Evolutionary conservation across 2,329 filamentous ascomycete species (phyloP).

Genomic region (Calonectria crousiana): DNA sequence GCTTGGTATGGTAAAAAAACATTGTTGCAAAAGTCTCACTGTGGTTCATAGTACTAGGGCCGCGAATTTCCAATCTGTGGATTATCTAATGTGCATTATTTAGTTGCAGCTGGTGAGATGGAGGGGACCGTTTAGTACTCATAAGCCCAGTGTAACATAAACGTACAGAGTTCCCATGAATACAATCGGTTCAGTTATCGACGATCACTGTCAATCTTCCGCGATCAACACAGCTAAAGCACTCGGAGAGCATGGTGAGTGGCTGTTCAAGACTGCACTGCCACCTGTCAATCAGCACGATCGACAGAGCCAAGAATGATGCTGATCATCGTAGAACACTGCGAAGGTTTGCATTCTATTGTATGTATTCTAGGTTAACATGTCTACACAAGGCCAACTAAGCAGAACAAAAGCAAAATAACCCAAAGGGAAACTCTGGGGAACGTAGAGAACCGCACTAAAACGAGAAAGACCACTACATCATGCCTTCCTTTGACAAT

Average conservation of each 20-base stretch:
- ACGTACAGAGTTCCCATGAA: background rate
- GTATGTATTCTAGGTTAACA: background rate
- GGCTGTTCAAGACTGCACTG: background rate
- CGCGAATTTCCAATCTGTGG: background rate
- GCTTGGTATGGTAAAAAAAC: background rate
- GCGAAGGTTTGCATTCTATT: background rate
- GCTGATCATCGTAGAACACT: background rate
- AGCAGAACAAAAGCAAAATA: background rate
- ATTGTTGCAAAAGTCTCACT: background rate
- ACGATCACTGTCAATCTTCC: background rate
- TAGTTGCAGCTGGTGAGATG: background rate
- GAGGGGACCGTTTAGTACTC: background rate
- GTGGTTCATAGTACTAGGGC: background rate
- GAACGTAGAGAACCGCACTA: background rate
- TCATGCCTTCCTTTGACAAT: background rate
- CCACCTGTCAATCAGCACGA: background rate
- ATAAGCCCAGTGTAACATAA: no score
- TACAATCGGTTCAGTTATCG: background rate
- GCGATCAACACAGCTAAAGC: background rate
- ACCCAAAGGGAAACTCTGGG: background rate
- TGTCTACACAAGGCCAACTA: background rate
- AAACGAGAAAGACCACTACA: background rate
- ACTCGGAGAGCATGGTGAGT: background rate
- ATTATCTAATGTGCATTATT: background rate
- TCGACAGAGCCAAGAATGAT: background rate